Base-by-base conservation (phyloP, 257 asterid genomes). In the Fraxinus anomala region DNA sequence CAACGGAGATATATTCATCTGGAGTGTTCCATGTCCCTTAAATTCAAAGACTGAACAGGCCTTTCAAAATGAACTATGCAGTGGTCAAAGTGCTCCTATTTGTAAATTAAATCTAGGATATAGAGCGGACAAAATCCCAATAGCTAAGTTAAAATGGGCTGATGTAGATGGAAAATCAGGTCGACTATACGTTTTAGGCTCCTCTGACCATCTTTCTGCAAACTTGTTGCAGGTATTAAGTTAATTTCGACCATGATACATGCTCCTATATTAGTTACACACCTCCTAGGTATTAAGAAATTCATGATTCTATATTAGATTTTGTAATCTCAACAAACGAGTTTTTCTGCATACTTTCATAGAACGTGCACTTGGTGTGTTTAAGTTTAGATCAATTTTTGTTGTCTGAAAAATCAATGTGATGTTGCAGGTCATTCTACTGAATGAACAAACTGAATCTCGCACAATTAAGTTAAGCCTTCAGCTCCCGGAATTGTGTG, bases 91-190 rank as follows among this genome's bases (percentile, higher is more conserved):
- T 47, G 84, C 85, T 79, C 90, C 96, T 63, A 68, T 82, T 76
- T 89, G 76, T 79, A 95, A 95, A 89, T 90, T 95, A 77, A 95
- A 88, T 83, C 95, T 95, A 76, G 98, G 96, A 72, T 95, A 91
- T 80, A 93, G 92, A 82, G 88, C 91, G 6, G 97, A 95, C 44
- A 95, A 86, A 82, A 80, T 90, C 37, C 96, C 99, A 4, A 90
- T 95, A 73, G 80, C 87, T 61, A 93, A 88, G 86, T 72, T 95
- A 17, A 95, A 87, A 77, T 93, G 96, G 96, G 80, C 30, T 31
- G 87, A 88, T 71, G 86, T 81, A 70, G 97, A 90, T 80, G 98
- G 96, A 51, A 95, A 95, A 90, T 88, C 94, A 30, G 90, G 92
- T 80, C 90, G 98, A 39, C 80, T 95, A 21, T 95, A 93, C 69